A percentile compares a stretch with the other conserved stretches of the same genome.
phyloP scores from a whole-genome alignment of 805 yeast genomes.

The Saturnispora hagleri region DNA sequence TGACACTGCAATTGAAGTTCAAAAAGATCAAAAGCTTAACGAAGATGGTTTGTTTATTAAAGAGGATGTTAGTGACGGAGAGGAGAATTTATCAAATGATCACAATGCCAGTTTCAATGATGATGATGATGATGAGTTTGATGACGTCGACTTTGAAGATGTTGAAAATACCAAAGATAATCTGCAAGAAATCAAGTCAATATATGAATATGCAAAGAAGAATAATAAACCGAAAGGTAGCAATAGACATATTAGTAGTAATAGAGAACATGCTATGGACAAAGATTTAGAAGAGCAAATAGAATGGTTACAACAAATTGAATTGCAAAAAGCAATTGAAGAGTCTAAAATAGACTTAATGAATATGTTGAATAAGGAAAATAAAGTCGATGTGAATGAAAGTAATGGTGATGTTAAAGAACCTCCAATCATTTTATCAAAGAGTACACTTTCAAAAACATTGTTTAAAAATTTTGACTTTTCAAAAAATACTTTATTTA shows the following conservation, averaged over 20 bases:
- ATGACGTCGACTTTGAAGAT: slow-evolving; percentile 11
- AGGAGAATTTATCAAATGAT: slow-evolving; percentile 24
- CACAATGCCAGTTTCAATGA: slow-evolving; percentile 14
- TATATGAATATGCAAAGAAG: slow-evolving; percentile 26
- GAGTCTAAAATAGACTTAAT: slow-evolving; percentile 36
- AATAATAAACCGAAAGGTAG: slow-evolving; percentile 19
- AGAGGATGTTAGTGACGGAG: slow-evolving; percentile 13
- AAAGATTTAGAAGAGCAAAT: slow-evolving; percentile 12
- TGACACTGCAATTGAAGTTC: not conserved
- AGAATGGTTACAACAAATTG: slow-evolving; percentile 18
- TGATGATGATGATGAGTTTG: slow-evolving; percentile 42
- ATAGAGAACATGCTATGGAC: slow-evolving; percentile 8
- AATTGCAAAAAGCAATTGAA: slow-evolving; percentile 38
- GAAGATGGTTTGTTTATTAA: slow-evolving; percentile 2
- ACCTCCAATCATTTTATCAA: slow-evolving; percentile 18
- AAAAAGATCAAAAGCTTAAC: not conserved
- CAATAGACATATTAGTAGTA: slow-evolving; percentile 6
- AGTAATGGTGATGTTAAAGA: slow-evolving; percentile 6
- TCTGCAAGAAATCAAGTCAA: slow-evolving; percentile 24
- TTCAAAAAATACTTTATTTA: not conserved
- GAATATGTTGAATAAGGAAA: slow-evolving; percentile 21
- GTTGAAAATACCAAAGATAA: slow-evolving; percentile 8
- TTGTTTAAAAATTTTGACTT: slow-evolving; percentile 6
- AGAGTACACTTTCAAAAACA: slow-evolving; percentile 14
- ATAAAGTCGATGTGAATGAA: not conserved